Percentiles rank a stretch among this genome's conserved stretches.
phyloP scores from a whole-genome alignment of 139 green algal genomes.

The Tetradesmus obliquus region DNA sequence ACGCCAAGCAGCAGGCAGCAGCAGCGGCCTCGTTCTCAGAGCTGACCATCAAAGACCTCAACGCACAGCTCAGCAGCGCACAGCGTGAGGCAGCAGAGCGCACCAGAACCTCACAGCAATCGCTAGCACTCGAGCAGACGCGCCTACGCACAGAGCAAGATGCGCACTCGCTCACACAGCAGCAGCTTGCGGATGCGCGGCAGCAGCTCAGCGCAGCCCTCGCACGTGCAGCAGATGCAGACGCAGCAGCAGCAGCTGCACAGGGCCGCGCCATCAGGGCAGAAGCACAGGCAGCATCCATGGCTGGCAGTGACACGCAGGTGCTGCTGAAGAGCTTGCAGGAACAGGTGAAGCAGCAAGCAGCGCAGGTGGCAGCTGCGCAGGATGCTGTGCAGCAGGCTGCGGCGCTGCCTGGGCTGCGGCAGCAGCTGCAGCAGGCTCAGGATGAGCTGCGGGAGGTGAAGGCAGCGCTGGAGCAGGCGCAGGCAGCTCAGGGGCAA shows the following conservation, averaged over 20 bases:
- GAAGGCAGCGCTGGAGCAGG: neutral
- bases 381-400: constrained; percentile 16
- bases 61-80: constrained; percentile 38
- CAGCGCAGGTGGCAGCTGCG: constrained; percentile 10
- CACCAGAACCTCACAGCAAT: neutral
- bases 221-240: constrained; percentile 23
- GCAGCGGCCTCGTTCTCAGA: constrained; percentile 6
- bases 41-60: constrained; percentile 18
- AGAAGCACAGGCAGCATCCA: constrained; percentile 4
- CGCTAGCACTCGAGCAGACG: neutral
- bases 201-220: constrained; percentile 8
- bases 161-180: constrained; percentile 3
- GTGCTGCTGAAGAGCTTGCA: constrained; percentile 27
- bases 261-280: constrained; percentile 14
- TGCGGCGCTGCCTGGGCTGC: neutral
- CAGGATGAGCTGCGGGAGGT: neutral
- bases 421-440: constrained; percentile 1
- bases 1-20: constrained; percentile 22
- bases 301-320: constrained; percentile 24
- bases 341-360: constrained; percentile 21
- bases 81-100: neutral
- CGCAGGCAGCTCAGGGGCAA: neutral
- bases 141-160: constrained; percentile 24
- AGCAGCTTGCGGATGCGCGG: constrained; percentile 31
- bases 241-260: constrained; percentile 30